Percentiles rank a stretch among this genome's conserved stretches.
Conservation (phyloP, 139 green algal species). For the Gonium pectorale region DNA sequence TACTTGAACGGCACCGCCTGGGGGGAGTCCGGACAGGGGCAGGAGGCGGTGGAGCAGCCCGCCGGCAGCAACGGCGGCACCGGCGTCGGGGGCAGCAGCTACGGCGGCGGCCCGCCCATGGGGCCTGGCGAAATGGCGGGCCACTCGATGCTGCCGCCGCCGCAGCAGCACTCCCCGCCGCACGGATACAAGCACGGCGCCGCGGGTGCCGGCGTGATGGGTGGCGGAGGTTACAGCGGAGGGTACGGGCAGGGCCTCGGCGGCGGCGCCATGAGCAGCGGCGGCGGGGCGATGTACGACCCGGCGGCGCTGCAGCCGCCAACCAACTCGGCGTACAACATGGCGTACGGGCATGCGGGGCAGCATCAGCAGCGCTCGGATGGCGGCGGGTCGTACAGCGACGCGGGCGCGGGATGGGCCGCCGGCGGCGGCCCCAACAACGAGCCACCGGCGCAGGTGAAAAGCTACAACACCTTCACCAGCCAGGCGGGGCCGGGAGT, state of each 20-base stretch:
- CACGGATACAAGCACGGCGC: not conserved
- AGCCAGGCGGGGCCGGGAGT: not conserved
- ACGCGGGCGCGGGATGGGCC: conserved; percentile 21
- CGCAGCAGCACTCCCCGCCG: not conserved
- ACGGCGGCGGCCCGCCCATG: no score
- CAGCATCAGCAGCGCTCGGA: not conserved
- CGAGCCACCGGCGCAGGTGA: conserved; percentile 3
- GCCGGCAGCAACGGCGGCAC: not conserved
- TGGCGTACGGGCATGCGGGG: not conserved
- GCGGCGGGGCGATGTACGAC: not conserved
- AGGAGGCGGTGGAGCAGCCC: not conserved
- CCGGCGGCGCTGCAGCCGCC: not conserved
- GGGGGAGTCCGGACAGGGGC: not conserved
- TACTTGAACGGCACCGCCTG: conserved; percentile 16
- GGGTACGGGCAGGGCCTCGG: not conserved
- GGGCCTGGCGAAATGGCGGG: no score
- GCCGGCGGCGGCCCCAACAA: not conserved
- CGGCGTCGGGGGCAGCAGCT: no score
- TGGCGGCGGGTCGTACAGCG: not conserved
- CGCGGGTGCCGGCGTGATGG: not conserved
- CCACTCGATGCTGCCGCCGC: no score
- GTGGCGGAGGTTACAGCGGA: not conserved
- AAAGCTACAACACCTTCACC: not conserved
- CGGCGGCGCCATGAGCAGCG: no score
- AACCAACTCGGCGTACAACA: not conserved